Evolutionary conservation across 2,329 filamentous ascomycete genomes (phyloP).

Genomic region (Rutstroemia sydowiana): DNA sequence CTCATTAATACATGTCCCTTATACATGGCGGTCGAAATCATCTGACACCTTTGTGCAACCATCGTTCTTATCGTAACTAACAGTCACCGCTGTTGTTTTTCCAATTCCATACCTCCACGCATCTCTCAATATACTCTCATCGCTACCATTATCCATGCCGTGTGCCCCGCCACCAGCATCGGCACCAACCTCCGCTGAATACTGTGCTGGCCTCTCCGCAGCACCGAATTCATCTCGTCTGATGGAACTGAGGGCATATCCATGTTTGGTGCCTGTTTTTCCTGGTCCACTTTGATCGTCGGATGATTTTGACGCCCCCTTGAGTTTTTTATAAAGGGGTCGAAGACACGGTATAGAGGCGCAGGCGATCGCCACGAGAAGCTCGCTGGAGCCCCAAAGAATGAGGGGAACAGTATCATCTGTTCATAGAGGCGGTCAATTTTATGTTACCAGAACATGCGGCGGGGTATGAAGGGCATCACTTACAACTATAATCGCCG

Average conservation of each 20-base stretch:
- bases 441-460: not conserved
- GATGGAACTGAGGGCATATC: conserved; percentile 1
- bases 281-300: not conserved
- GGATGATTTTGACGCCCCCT: too few relatives aligned
- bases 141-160: conserved; percentile 3
- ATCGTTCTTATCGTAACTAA: not conserved
- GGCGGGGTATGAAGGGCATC: not conserved
- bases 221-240: not conserved
- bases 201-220: not conserved
- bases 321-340: conserved; percentile 4
- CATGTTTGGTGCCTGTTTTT: not conserved
- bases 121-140: conserved; percentile 4
- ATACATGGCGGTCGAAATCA: too few relatives aligned
- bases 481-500: conserved; percentile 5
- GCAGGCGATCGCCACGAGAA: conserved; percentile 5
- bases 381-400: conserved; percentile 4
- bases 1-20: too few relatives aligned
- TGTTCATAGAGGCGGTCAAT: not conserved
- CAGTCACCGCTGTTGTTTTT: not conserved
- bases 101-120: conserved; percentile 1
- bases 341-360: conserved; percentile 1
- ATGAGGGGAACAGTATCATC: conserved; percentile 3
- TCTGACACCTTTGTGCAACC: too few relatives aligned
- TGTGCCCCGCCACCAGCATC: not conserved
- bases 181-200: not conserved